phyloP scores from a whole-genome alignment of 1,284 basidiomycete species.

The Apiotrichum domesticum region DNA sequence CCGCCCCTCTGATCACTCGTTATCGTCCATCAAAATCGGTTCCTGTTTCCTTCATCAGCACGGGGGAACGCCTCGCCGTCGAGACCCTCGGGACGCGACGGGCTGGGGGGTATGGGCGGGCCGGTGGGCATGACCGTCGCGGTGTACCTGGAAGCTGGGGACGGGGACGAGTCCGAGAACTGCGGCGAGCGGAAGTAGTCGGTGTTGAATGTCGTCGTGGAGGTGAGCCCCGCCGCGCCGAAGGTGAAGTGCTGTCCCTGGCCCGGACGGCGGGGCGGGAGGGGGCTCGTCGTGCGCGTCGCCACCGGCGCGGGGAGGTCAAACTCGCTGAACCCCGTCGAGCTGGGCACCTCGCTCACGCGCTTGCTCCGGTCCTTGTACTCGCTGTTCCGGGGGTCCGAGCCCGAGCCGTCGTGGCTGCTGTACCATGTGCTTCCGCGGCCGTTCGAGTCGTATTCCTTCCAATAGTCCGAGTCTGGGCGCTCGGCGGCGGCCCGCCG shows the following conservation, averaged over 20 bases:
- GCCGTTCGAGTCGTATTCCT: background rate
- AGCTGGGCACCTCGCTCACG: no score
- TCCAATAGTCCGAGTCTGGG: background rate
- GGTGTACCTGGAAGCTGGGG: background rate
- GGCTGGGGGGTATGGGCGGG: background rate
- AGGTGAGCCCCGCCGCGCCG: background rate
- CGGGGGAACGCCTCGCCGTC: constrained; percentile 1
- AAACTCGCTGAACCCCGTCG: no score
- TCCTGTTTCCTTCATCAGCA: no score
- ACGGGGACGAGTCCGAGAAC: background rate
- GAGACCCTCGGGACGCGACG: background rate
- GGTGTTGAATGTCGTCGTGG: background rate
- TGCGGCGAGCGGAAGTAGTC: background rate
- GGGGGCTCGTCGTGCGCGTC: background rate
- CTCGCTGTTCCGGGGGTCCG: no score
- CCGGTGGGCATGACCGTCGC: background rate
- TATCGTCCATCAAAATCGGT: no score
- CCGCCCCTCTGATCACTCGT: no score
- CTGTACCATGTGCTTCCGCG: background rate
- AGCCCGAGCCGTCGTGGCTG: no score
- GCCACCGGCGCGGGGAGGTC: no score
- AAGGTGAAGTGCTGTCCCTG: background rate
- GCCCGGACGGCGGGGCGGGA: background rate
- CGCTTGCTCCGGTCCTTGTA: no score
- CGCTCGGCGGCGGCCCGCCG: background rate